Percentiles rank a stretch among this genome's conserved stretches.
phyloP scores from a whole-genome alignment of 495 filamentous ascomycete species.

The Podospora fimiseda region DNA sequence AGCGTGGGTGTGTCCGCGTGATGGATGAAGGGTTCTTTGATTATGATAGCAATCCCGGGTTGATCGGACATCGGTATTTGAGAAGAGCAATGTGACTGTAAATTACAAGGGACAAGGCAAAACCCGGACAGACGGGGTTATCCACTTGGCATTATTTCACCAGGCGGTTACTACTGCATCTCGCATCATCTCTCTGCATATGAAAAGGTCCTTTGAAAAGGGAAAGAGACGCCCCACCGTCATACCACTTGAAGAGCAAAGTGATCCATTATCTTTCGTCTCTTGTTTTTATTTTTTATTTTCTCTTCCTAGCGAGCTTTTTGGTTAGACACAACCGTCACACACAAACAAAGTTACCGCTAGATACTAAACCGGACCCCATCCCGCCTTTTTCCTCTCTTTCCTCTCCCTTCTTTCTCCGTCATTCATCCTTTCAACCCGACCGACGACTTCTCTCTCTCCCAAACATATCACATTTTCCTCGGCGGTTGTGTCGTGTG shows the following conservation, averaged over 20 bases:
- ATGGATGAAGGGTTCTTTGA: no score
- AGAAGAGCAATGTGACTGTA: neutral
- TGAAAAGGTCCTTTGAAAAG: neutral
- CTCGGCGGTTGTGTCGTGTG: no score
- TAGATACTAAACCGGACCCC: neutral
- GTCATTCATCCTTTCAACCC: neutral
- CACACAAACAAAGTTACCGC: neutral
- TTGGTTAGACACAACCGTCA: neutral
- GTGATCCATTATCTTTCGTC: neutral
- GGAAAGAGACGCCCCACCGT: neutral
- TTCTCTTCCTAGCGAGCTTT: neutral
- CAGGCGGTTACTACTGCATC: neutral
- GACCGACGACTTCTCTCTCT: neutral
- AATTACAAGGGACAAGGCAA: neutral
- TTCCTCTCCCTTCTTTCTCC: neutral
- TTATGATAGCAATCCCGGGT: no score
- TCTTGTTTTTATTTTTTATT: neutral
- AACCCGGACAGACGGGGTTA: neutral
- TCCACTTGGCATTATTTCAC: slow-evolving; percentile 5
- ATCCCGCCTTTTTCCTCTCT: neutral
- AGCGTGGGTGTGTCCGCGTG: no score
- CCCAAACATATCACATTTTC: neutral
- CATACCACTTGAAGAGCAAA: neutral
- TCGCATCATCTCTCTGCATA: neutral
- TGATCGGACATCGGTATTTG: neutral